phyloP scores from a whole-genome alignment of 1,139 yeast species.

The Suhomyces anneliseae region DNA sequence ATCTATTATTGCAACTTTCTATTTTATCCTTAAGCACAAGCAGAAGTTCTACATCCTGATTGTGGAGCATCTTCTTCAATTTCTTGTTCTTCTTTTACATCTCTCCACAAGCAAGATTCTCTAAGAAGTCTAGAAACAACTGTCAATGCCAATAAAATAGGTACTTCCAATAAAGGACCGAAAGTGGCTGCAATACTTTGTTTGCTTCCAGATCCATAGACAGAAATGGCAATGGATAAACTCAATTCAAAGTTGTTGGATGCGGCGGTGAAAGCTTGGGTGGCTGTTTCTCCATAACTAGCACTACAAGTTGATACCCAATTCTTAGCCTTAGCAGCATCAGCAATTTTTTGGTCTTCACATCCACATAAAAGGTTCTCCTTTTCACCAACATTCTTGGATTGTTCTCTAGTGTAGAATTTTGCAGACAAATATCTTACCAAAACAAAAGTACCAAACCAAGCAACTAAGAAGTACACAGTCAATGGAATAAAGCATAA shows the following conservation, averaged over 20 bases:
- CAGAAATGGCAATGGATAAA: conserved; percentile 51
- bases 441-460: conserved; percentile 46
- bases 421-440: conserved; percentile 30
- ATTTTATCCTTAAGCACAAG: too few species aligned
- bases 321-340: conserved; percentile 8
- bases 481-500: conserved; percentile 53
- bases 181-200: conserved; percentile 62
- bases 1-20: too few species aligned
- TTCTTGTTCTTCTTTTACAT: conserved; percentile 13
- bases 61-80: background rate
- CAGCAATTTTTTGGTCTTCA: conserved; percentile 20
- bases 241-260: conserved; percentile 44
- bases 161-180: conserved; percentile 46
- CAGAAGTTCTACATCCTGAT: too few species aligned
- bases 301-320: conserved; percentile 35
- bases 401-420: conserved; percentile 1
- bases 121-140: conserved; percentile 40
- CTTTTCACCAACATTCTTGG: conserved; percentile 1
- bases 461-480: conserved; percentile 49
- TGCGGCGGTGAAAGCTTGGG: conserved; percentile 60
- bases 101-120: conserved; percentile 26
- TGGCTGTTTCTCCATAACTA: conserved; percentile 40
- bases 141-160: conserved; percentile 37
- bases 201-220: conserved; percentile 53
- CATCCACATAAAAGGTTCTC: conserved; percentile 36